A percentile compares a stretch with the other conserved stretches of the same genome.
phyloP scores from a whole-genome alignment of 352 stramenopile genomes.

The Aphanomyces euteiches region DNA sequence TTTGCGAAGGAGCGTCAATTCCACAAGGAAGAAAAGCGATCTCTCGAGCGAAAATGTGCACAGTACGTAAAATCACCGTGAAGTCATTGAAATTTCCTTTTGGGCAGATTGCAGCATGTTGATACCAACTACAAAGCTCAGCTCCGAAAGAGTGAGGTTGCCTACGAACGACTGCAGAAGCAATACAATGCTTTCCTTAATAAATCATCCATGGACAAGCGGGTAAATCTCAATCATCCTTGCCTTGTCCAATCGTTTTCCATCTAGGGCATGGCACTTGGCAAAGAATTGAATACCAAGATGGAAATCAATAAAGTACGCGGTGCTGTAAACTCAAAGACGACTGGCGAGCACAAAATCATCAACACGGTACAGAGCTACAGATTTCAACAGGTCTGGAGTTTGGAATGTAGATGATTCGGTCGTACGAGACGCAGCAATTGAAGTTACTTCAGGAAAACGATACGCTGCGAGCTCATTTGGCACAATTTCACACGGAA shows the following conservation, averaged over 20 bases:
- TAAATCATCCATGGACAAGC: constrained; percentile 16
- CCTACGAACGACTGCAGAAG: constrained; percentile 72
- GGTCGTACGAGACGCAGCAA: constrained; percentile 23
- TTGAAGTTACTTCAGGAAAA: constrained; percentile 12
- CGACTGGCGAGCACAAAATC: constrained; percentile 17
- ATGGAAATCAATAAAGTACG: background rate
- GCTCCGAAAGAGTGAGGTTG: constrained; percentile 63
- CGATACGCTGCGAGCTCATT: constrained; percentile 11
- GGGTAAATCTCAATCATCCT: background rate
- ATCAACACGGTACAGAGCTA: constrained; percentile 18
- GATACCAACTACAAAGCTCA: constrained; percentile 74
- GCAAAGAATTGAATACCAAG: constrained; percentile 18
- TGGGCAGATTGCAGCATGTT: constrained; percentile 53
- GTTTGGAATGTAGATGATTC: constrained; percentile 14
- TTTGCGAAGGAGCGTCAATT: constrained; percentile 47
- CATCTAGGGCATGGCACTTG: constrained; percentile 21
- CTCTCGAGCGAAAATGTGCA: constrained; percentile 60
- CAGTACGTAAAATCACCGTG: constrained; percentile 35
- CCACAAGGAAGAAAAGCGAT: constrained; percentile 60
- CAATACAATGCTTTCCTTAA: constrained; percentile 19
- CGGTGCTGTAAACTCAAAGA: background rate
- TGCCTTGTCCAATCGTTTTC: background rate
- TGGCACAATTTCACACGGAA: constrained; percentile 19
- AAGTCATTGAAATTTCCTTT: constrained; percentile 7
- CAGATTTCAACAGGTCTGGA: no score